phyloP scores from a whole-genome alignment of 1,139 yeast genomes.

The Lizanozyma gosingica region DNA sequence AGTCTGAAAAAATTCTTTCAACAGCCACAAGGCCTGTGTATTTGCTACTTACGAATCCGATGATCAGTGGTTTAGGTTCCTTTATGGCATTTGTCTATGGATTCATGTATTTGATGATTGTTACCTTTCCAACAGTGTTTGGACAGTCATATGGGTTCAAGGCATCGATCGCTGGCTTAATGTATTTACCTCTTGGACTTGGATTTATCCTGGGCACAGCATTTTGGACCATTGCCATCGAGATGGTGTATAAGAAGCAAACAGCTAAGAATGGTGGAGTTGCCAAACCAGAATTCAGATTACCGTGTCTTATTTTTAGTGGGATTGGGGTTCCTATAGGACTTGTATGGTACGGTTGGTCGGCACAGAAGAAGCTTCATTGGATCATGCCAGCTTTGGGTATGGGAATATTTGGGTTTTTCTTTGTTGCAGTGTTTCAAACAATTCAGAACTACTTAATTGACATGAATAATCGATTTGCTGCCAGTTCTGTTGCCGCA shows the following conservation, averaged over 20 bases:
- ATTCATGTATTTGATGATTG: constrained; percentile 52
- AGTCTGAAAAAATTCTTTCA: constrained; percentile 20
- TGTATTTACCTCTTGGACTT: constrained; percentile 47
- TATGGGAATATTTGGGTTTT: constrained; percentile 45
- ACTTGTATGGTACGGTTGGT: constrained; percentile 58
- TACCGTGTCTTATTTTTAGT: constrained; percentile 35
- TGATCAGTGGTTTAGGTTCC: constrained; percentile 51
- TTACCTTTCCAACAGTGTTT: constrained; percentile 50
- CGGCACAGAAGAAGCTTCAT: constrained; percentile 37
- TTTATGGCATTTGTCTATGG: constrained; percentile 61
- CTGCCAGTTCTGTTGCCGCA: constrained; percentile 54
- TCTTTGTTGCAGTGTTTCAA: constrained; percentile 50
- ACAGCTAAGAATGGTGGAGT: constrained; percentile 39
- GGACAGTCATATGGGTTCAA: constrained; percentile 35
- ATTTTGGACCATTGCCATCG: constrained; percentile 36
- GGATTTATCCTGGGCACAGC: constrained; percentile 41
- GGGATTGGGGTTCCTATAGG: constrained; percentile 45
- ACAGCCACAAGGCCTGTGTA: constrained; percentile 46
- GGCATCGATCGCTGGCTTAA: constrained; percentile 45
- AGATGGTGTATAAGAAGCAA: constrained; percentile 24
- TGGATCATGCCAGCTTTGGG: constrained; percentile 58
- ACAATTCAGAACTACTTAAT: constrained; percentile 52
- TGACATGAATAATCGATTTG: constrained; percentile 56
- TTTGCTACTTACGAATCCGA: constrained; percentile 48
- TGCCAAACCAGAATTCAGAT: constrained; percentile 46